Conservation (phyloP, 106 monocot genomes). For the Dioscorea alata region DNA sequence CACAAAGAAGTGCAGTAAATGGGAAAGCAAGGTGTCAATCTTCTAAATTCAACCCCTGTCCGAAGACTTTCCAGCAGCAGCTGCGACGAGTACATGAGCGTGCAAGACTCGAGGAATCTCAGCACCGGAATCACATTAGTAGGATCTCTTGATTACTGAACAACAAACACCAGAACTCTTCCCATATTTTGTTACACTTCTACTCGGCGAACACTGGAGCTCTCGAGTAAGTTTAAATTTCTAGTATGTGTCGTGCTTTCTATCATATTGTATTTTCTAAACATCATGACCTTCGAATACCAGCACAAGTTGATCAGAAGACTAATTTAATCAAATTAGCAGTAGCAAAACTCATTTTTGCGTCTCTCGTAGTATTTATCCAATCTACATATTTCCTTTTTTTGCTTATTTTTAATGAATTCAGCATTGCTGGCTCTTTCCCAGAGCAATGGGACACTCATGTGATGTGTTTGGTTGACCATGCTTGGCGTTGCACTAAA, state of each 20-base stretch:
- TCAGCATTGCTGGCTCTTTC: background rate
- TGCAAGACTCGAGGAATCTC: constrained; percentile 46
- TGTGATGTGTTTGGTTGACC: background rate
- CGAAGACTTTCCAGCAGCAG: constrained; percentile 26
- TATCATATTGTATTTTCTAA: background rate
- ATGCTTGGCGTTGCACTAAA: background rate
- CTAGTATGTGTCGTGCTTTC: background rate
- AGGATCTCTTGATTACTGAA: constrained; percentile 55
- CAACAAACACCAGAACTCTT: background rate
- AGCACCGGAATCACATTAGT: constrained; percentile 46
- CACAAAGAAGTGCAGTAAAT: constrained; percentile 59
- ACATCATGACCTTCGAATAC: background rate
- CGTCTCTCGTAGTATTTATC: no score
- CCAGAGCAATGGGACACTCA: background rate
- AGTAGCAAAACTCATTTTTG: no score
- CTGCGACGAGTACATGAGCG: constrained; percentile 41
- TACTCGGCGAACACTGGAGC: background rate
- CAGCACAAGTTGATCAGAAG: no score
- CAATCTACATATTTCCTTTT: no score
- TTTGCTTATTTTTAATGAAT: background rate
- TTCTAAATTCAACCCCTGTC: constrained; percentile 15
- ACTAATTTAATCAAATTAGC: no score
- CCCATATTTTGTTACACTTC: background rate
- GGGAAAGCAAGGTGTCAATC: constrained; percentile 43
- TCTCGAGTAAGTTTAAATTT: background rate